Conservation (phyloP, 1,284 basidiomycete genomes). For the Puccinia triticina region DNA sequence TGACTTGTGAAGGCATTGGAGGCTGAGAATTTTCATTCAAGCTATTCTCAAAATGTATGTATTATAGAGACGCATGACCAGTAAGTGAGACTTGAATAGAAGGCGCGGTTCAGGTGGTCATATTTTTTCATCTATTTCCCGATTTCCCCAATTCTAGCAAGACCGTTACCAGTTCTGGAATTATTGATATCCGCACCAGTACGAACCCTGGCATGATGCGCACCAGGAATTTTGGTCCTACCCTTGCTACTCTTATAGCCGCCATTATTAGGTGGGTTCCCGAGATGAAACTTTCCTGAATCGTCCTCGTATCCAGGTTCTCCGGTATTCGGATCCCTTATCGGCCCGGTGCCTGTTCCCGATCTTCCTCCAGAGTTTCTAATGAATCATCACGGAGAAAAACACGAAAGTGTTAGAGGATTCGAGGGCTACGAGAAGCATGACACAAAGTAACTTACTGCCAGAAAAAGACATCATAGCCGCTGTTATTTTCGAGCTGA, state of each 20-base stretch:
- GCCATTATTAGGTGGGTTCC: background rate
- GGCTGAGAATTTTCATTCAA: too few species aligned
- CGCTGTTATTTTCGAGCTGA: constrained; percentile 23
- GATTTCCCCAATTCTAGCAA: too few species aligned
- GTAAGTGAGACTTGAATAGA: too few species aligned
- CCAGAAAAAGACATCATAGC: constrained; percentile 44
- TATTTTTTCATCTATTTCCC: too few species aligned
- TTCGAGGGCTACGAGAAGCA: background rate
- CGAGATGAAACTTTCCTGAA: constrained; percentile 19
- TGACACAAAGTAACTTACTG: constrained; percentile 20
- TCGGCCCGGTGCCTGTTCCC: constrained; percentile 32
- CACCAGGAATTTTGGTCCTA: background rate
- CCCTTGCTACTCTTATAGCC: background rate
- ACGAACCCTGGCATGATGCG: background rate
- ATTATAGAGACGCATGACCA: too few species aligned
- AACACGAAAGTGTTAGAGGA: background rate
- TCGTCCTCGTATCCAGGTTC: constrained; percentile 39
- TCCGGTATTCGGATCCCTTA: constrained; percentile 30
- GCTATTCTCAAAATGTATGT: too few species aligned
- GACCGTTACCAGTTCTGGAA: background rate
- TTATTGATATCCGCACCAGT: background rate
- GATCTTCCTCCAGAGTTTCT: constrained; percentile 28
- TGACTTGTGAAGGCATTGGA: too few species aligned
- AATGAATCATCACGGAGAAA: background rate
- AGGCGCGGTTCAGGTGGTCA: too few species aligned